Percentiles rank a stretch among this genome's conserved stretches.
These are phyloP conservation scores for Ophiostoma perfectum DNA, from an alignment of 2,329 filamentous ascomycete species.

Conservation along the genomic window DNA sequence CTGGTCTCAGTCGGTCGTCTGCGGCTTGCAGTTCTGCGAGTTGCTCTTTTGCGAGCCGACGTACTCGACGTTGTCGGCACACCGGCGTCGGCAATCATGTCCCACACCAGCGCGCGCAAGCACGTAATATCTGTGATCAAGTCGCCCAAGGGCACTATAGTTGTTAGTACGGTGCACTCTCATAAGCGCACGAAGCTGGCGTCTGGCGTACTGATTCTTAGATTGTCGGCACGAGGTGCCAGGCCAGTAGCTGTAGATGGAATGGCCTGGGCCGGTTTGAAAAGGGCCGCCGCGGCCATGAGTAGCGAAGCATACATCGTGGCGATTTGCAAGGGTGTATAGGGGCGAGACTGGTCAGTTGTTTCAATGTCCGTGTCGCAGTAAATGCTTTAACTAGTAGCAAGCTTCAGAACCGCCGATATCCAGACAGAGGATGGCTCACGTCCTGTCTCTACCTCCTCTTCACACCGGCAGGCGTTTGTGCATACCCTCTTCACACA, in stretches of 20 bases:
- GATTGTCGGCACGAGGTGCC: background rate
- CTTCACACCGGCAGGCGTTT: background rate
- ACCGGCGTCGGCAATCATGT: slow-evolving; percentile 34
- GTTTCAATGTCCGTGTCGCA: background rate
- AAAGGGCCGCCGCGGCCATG: background rate
- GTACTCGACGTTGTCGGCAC: slow-evolving; percentile 37
- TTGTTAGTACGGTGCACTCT: background rate
- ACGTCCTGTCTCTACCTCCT: background rate
- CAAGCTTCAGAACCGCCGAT: background rate
- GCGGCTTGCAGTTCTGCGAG: slow-evolving; percentile 35
- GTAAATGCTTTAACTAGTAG: background rate
- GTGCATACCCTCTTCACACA: background rate
- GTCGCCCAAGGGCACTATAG: background rate
- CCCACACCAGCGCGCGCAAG: slow-evolving; percentile 41
- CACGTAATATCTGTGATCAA: slow-evolving; percentile 28
- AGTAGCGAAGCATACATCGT: background rate
- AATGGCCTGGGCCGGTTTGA: background rate
- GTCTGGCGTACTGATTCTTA: background rate
- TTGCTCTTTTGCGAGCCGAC: slow-evolving; percentile 40
- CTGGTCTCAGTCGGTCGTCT: slow-evolving; percentile 35
- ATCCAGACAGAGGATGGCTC: background rate
- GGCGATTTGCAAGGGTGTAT: background rate
- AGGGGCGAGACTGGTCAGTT: background rate
- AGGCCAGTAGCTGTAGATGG: background rate
- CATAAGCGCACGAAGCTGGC: too few species aligned